Evolutionary conservation across 306 rosid species (phyloP).

Genomic region (Cyamopsis tetragonoloba): DNA sequence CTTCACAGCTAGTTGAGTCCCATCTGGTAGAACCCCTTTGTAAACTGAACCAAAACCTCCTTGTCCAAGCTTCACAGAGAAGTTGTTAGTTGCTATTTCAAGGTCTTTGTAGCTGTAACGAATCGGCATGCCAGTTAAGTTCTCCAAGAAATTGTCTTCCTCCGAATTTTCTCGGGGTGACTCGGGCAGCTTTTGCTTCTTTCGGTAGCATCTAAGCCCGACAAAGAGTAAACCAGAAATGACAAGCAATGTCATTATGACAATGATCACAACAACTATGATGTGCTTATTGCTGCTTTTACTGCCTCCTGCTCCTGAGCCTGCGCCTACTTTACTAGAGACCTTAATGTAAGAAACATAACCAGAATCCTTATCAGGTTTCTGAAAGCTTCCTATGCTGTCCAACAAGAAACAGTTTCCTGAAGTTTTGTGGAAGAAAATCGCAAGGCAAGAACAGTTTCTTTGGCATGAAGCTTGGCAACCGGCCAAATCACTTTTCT

Average conservation of each 20-base stretch:
- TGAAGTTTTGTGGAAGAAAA: conserved; percentile 73
- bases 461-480: conserved; percentile 60
- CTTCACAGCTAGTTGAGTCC: conserved; percentile 82
- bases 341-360: conserved; percentile 72
- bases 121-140: conserved; percentile 64
- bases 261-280: conserved; percentile 50
- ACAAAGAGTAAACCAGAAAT: conserved; percentile 43
- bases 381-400: conserved; percentile 69
- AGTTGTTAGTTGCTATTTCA: conserved; percentile 70
- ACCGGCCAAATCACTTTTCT: conserved; percentile 49
- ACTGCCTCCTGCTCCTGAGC: conserved; percentile 25
- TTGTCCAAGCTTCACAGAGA: conserved; percentile 77
- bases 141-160: conserved; percentile 83
- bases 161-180: conserved; percentile 57
- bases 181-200: conserved; percentile 36
- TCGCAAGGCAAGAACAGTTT: conserved; percentile 73
- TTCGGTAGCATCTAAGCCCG: conserved; percentile 48
- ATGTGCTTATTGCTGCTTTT: conserved; percentile 39
- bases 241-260: conserved; percentile 42
- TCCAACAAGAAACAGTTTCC: conserved; percentile 70
- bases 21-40: conserved; percentile 66
- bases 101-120: conserved; percentile 74
- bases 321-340: conserved; percentile 28
- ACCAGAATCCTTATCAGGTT: conserved; percentile 39
- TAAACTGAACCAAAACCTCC: conserved; percentile 96